Base-by-base conservation (phyloP, 345 rosid genomes). In the Citrus glauca region DNA sequence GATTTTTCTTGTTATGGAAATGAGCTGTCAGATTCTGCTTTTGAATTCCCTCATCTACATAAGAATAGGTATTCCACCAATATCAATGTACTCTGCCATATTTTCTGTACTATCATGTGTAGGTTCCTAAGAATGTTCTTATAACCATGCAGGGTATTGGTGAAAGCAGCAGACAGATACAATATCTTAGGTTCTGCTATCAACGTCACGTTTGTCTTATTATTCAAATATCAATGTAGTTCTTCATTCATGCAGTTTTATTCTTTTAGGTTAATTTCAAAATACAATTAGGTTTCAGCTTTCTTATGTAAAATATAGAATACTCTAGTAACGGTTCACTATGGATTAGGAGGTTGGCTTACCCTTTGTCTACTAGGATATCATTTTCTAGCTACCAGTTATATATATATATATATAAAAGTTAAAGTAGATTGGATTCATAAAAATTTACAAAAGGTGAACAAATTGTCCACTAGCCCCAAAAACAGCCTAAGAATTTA, bases 21-120 rank as follows among this genome's bases (percentile, higher is more conserved):
- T 4, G 82, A 84, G 77, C 50, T 81, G 70, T 75, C 81, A 70
- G 85, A 72, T 79, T 79, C 78, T 86, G 75, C 82, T 81, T 85
- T 83, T 78, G 84, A 81, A 79, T 81, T 85, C 50, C 68, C 74
- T 57, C 57, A 79, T 65, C 25, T 55, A 66, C 83, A 30, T 76
- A 83, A 84, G 81, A 91, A 87, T 81, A 87, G 93, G 98, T 92
- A 60, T 48, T 75, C 67, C 33, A 4, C 53, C 27, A 77, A 79
- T 38, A 66, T 76, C 67, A 71, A 9, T 27, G 53, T 66, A 73
- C 80, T 76, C 77, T 53, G 70, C 50, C 71, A 59, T 74, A 62
- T 77, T 66, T 61, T 72, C 67, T 66, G 33, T 72, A 60, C 72
- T 40, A 17, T 38, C 33, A n/a, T 14, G 25, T 16, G 30, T 20